A percentile compares a stretch with the other conserved stretches of the same genome.
Evolutionary conservation across 495 filamentous ascomycete species (phyloP).

Genomic region (Trypethelium eluteriae): DNA sequence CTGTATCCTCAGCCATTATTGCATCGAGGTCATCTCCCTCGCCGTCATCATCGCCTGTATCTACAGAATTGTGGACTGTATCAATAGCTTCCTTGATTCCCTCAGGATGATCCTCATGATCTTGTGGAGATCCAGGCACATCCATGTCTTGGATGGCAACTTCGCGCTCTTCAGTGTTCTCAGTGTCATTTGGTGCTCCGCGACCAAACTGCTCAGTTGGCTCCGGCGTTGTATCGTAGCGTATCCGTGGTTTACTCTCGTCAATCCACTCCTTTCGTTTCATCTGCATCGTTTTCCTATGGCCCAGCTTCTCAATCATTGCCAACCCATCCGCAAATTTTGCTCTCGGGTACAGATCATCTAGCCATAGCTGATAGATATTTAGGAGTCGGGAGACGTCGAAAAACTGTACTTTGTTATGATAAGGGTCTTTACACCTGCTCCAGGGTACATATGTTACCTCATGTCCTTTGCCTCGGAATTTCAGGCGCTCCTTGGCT

Average conservation of each 20-base stretch:
- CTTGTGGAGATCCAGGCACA: background rate
- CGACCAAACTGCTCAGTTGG: background rate
- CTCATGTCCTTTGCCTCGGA: conserved; percentile 93
- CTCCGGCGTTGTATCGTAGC: conserved; percentile 4
- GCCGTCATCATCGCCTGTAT: conserved; percentile 14
- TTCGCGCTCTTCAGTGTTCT: background rate
- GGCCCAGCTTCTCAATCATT: conserved; percentile 91
- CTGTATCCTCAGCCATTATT: conserved; percentile 23
- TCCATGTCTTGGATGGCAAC: background rate
- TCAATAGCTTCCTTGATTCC: background rate
- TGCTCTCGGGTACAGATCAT: conserved; percentile 89
- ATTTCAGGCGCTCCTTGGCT: conserved; percentile 61
- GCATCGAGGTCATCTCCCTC: conserved; percentile 30
- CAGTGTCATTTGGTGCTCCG: background rate
- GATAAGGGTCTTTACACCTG: background rate
- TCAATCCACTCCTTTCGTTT: conserved; percentile 82
- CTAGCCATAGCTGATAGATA: conserved; percentile 94
- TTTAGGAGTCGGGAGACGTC: conserved; percentile 76
- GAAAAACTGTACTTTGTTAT: conserved; percentile 53
- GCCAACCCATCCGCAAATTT: conserved; percentile 83
- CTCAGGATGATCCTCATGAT: background rate
- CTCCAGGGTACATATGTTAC: conserved; percentile 36
- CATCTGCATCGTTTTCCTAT: conserved; percentile 63
- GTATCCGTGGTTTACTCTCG: conserved; percentile 47
- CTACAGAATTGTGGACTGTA: background rate